phyloP scores from a whole-genome alignment of 495 filamentous ascomycete genomes.

The Bombardia bombarda region DNA sequence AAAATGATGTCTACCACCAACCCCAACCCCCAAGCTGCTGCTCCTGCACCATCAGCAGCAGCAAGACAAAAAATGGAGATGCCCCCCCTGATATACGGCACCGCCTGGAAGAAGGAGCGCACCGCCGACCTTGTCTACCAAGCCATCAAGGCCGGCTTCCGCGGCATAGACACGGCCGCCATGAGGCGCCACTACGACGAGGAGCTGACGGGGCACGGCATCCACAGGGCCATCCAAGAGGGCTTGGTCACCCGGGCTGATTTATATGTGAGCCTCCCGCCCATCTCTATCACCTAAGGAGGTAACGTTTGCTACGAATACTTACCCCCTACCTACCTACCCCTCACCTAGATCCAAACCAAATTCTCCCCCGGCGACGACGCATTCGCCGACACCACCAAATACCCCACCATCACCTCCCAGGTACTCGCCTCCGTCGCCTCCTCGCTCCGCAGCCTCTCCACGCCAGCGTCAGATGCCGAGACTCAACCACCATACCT shows the following conservation, averaged over 20 bases:
- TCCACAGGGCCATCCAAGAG: slow-evolving; percentile 49
- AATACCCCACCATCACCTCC: slow-evolving; percentile 39
- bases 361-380: slow-evolving; percentile 64
- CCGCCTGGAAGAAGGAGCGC: slow-evolving; percentile 77
- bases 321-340: background rate
- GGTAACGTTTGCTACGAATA: slow-evolving; percentile 11
- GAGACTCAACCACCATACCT: slow-evolving; percentile 46
- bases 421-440: slow-evolving; percentile 60
- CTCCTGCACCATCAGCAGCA: slow-evolving; percentile 4
- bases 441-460: slow-evolving; percentile 62
- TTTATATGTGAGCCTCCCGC: slow-evolving; percentile 38
- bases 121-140: slow-evolving; percentile 60
- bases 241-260: slow-evolving; percentile 51
- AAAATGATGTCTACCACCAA: background rate
- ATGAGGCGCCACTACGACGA: slow-evolving; percentile 77
- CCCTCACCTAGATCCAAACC: slow-evolving; percentile 57
- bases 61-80: slow-evolving; percentile 21
- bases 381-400: slow-evolving; percentile 50
- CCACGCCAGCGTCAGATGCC: slow-evolving; percentile 21
- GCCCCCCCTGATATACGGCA: slow-evolving; percentile 68
- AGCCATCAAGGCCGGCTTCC: slow-evolving; percentile 64
- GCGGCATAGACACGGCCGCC: slow-evolving; percentile 69
- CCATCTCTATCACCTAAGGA: too few relatives aligned
- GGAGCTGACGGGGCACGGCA: slow-evolving; percentile 56
- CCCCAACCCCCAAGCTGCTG: background rate